Evolutionary conservation across 768 basidiomycete genomes (phyloP).

Genomic region (Crassisporium funariophilum): DNA sequence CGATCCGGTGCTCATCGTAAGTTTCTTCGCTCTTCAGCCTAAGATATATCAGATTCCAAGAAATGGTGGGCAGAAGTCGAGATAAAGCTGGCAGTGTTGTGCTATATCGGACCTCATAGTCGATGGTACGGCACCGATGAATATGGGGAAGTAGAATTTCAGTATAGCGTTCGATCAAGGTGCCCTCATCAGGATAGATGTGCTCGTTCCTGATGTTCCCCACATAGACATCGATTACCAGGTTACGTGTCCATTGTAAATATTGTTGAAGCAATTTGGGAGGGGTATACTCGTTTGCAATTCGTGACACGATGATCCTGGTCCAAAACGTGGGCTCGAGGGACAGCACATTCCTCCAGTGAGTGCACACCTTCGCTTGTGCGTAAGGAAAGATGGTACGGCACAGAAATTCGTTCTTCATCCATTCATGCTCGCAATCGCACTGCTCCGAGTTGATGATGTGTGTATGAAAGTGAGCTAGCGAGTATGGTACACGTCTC

Average conservation of each 20-base stretch:
- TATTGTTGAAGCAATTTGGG: not conserved
- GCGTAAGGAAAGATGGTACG: conserved; percentile 5
- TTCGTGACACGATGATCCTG: conserved; percentile 1
- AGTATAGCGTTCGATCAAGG: conserved; percentile 3
- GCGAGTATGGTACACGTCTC: not conserved
- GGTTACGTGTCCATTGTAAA: conserved; percentile 3
- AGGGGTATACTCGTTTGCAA: not conserved
- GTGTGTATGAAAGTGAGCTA: not conserved
- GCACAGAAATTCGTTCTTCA: not conserved
- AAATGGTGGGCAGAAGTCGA: not conserved
- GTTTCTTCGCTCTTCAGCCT: conserved; percentile 5
- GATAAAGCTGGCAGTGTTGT: conserved; percentile 1
- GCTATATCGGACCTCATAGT: conserved; percentile 2
- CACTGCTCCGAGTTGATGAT: not conserved
- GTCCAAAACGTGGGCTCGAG: conserved; percentile 8
- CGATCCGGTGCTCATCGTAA: too few relatives aligned
- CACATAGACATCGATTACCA: conserved; percentile 5
- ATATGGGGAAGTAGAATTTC: conserved; percentile 5
- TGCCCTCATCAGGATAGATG: not conserved
- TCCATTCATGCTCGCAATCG: not conserved
- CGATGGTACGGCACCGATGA: conserved; percentile 6
- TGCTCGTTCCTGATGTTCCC: conserved; percentile 1
- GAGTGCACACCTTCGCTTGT: conserved; percentile 4
- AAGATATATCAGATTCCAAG: not conserved
- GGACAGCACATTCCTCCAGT: conserved; percentile 1